Conservation (phyloP, 2,329 filamentous ascomycete species). For the Fonsecaea nubica region DNA sequence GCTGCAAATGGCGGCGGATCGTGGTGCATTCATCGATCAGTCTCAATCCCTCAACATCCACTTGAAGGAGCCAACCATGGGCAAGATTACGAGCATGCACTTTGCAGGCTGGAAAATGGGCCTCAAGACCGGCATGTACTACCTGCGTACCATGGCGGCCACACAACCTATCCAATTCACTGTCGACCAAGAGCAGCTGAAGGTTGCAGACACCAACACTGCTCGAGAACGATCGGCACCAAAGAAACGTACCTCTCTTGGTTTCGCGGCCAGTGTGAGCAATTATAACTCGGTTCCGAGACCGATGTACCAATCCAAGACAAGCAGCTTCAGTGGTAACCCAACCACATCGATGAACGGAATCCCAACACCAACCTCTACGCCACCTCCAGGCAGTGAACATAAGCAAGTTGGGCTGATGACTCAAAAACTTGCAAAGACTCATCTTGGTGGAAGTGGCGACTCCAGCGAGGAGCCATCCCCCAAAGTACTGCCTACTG, state of each 20-base stretch:
- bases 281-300: constrained; percentile 66
- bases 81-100: constrained; percentile 99
- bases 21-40: constrained; percentile 98
- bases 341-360: constrained; percentile 60
- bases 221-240: constrained; percentile 64
- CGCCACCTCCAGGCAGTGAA: constrained; percentile 64
- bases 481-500: constrained; percentile 76
- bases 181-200: constrained; percentile 93
- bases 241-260: constrained; percentile 71
- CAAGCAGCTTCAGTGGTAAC: constrained; percentile 42
- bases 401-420: constrained; percentile 63
- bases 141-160: constrained; percentile 95
- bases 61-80: constrained; percentile 99
- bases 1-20: constrained; percentile 97
- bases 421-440: constrained; percentile 32
- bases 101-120: constrained; percentile 99
- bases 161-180: constrained; percentile 98
- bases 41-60: constrained; percentile 99
- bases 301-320: constrained; percentile 68
- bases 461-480: constrained; percentile 73
- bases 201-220: constrained; percentile 81
- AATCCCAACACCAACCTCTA: constrained; percentile 71
- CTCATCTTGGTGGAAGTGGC: constrained; percentile 70
- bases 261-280: constrained; percentile 59
- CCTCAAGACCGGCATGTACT: constrained; percentile 99